Evolutionary conservation across 345 rosid genomes (phyloP), one percentile per base, ranked within the genome.

Genomic region (Nephelium lappaceum): DNA sequence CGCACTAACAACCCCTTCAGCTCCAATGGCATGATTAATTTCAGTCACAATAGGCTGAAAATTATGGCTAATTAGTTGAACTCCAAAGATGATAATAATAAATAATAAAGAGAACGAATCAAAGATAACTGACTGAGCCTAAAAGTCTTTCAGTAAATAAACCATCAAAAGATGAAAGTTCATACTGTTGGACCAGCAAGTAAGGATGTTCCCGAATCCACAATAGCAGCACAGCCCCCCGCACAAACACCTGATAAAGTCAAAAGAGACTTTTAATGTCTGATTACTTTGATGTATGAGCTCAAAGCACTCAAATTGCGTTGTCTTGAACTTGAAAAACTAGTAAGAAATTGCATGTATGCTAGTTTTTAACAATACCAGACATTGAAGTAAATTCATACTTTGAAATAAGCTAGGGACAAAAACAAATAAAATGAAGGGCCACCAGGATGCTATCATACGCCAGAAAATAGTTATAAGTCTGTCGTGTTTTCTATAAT

Each of bases 191-290:
- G 98, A 72, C 97, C 98, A 73, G 90, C 93, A 38, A 93, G 86
- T 78, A 92, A 85, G 80, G 93, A 91, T 73, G 93, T 92, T 77
- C 98, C 98, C 1, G 97, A 89, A 83, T 92, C 97, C 83, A 91
- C 86, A 71, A 92, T 89, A 67, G 91, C 95, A 75, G 88, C 93
- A 73, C 98, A 94, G 10, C 95, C 90, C 41, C 74, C 79, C 18
- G 53, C 78, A 71, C 97, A 94, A 57, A 86, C 83, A 66, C 91
- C 98, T 86, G 83, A 15, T 41, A 73, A 67, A 42, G 21, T 41
- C 60, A 43, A 45, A 4, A n/a, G 38, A 9, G 36, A 11, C 36
- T 36, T 42, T 62, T 43, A 47, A 19, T 41, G 45, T 41, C 39
- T 67, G 42, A 41, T 51, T 15, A 41, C 19, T 53, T 51, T 55